Evolutionary conservation across 768 basidiomycete genomes (phyloP).

Genomic region (Pulveroboletus sp.): DNA sequence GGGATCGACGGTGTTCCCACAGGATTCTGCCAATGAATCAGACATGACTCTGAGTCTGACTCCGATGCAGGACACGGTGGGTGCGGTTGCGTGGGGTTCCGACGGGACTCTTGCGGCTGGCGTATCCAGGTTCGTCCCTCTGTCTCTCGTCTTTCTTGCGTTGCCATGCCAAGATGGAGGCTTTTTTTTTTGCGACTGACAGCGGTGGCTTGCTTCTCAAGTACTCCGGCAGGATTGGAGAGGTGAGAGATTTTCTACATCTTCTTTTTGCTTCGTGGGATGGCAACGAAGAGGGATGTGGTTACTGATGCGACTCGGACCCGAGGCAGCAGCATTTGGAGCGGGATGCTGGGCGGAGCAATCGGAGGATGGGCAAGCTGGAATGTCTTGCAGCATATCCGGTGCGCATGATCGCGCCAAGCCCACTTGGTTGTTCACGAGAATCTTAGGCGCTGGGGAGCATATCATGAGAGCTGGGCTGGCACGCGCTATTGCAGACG

Average conservation of each 20-base stretch:
- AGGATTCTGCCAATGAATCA: too few relatives aligned
- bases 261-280: background rate
- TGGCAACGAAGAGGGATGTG: background rate
- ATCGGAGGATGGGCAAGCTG: constrained; percentile 18
- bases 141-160: too few relatives aligned
- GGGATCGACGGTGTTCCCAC: constrained; percentile 5
- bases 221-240: constrained; percentile 68
- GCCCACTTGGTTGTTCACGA: background rate
- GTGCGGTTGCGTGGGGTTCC: constrained; percentile 60
- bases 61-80: constrained; percentile 76
- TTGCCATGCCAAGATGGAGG: background rate
- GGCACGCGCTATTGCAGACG: constrained; percentile 54
- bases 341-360: constrained; percentile 74
- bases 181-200: background rate
- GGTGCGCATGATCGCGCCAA: constrained; percentile 22
- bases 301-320: background rate
- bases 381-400: constrained; percentile 71
- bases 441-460: constrained; percentile 63
- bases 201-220: constrained; percentile 84
- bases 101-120: constrained; percentile 57
- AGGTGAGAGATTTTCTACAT: constrained; percentile 40
- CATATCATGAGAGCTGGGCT: constrained; percentile 58
- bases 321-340: constrained; percentile 66
- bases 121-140: constrained; percentile 58
- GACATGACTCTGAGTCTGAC: too few relatives aligned